Base-by-base conservation (phyloP, 2,329 filamentous ascomycete species). In the Escovopsis sp. region DNA sequence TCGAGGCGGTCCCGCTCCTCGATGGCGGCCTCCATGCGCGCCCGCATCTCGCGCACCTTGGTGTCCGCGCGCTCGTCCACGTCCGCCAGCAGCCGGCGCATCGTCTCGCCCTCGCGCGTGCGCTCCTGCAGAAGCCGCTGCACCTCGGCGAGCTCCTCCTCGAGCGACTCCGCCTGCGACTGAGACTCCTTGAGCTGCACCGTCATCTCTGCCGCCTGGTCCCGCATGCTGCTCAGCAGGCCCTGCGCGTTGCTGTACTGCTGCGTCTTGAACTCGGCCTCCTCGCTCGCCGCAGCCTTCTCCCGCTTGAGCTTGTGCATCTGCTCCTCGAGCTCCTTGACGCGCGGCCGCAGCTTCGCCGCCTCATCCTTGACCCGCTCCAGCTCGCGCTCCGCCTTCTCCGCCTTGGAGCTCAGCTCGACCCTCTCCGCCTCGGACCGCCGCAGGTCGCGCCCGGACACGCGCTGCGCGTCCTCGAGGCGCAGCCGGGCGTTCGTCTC, bases 1-100 rank as follows among this genome's bases (percentile, higher is more conserved):
- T 98, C 89, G 2, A 87, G 80, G 2, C 86, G 78, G 57, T 98
- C 91, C 14, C 91, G 77, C 60, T 98, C 91, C 57, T 95, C 88
- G n/a, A 94, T 73, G 0, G 88, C 88, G 1, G 84, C 71, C 53
- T 96, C 89, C 71, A 96, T 81, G 2, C 82, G 78, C 44, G 85
- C 79, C 41, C 85, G 81, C 79, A 94, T 91, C 49, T 96, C 89
- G 25, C 85, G 79, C 14, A 94, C 75, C 54, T 86, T 84, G 45
- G 69, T 68, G 49, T 96, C 88, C 1, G 88, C 79, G 9, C 84
- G 74, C 45, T 82, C 76, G 57, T 96, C 86, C 8, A 88, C 84
- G 49, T 96, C 89, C 13, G 81, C 80, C 11, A 98, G 67, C 45
- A 96, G 71, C 39, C 87, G 72, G 30, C 91, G 78, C 88, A 98